Base-by-base conservation (phyloP, 768 basidiomycete genomes). In the Lentinus tigrinus region DNA sequence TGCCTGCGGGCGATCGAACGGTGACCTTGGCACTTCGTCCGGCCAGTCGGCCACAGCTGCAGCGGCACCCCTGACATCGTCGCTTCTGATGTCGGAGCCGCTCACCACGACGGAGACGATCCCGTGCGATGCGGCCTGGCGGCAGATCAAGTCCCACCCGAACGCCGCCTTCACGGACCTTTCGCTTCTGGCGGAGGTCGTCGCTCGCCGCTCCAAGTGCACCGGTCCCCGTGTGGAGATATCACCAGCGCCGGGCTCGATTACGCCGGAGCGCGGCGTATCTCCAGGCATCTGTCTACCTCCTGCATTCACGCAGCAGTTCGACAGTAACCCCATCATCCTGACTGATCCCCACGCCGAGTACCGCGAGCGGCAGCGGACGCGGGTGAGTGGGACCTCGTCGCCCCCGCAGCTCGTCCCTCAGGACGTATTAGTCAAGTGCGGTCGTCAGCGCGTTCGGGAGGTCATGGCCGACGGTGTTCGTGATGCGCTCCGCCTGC, bases 141-240 rank as follows among this genome's bases (percentile, higher is more conserved):
- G 82, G 27, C 85, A 85, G 63, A 78, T 95, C 60, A 93, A 94
- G 73, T 83, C 85, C 11, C 94, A 96, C 72, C 94, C 94, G 2
- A 95, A 93, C 64, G 87, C 91, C 52, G 83, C 86, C 28, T 94
- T 94, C 69, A 84, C 91, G 14, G 91, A 95, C 73, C 77, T 96
- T 52, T 74, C 84, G 2, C 78, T 96, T 52, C 81, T 96, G 43
- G 94, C 94, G 3, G 92, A 93, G 51, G 94, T 96, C 40, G 93
- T 95, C 40, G 87, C 91, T 8, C 89, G 91, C 54, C 80, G 88
- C 51, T 87, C 91, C 42, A 86, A 82, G 69, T 93, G 91, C 68
- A 81, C 78, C 1, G 90, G 90, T 17, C 87, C 91, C 16, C 79
- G 78, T 38, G 78, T 91, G 38, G 77, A 83, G 43, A 75, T 88